Base-by-base conservation (phyloP, 164 flowering plant genomes). In the Houttuynia cordata region DNA sequence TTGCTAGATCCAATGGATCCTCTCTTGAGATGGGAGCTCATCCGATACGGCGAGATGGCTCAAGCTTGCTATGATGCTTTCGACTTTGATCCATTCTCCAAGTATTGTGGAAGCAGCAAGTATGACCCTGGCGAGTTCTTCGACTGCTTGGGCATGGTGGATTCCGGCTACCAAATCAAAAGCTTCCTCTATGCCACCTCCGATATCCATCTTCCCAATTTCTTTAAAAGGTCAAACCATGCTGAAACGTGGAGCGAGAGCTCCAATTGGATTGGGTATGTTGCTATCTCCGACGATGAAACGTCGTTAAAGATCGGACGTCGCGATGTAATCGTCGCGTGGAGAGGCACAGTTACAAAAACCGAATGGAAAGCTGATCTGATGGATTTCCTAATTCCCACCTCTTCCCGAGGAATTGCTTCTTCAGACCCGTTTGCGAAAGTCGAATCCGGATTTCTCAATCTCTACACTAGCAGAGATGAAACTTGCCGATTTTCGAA, bases 241-340 rank as follows among this genome's bases (percentile, higher is more conserved):
- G 66, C 75, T 54, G 73, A 69, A 8, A 75, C 81, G 0, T 87
- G 97, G 95, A 85, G 92, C 74, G 63, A 60, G n/a, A 78, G 83
- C 40, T 88, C 95, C 0, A 90, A 87, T 64, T 90, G 95, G 95
- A 85, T 87, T 80, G 97, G 95, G 37, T 90, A 85, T 67, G 78
- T 90, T 0, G 90, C 97, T 0, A 89, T 86, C 13, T 49, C 84
- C 18, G 79, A 83, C 51, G 81, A 75, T 15, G 75, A 74, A 0
- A 83, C 73, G 57, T 17, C 65, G 86, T 41, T 68, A 30, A 6
- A 30, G 2, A 30, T 85, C 0, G 97, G 97, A 8, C 75, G 97
- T 5, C 73, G 95, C 1, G 92, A 90, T 53, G 81, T 87, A 22
- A 70, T 81, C 13, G 57, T 90, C 3, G 80, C 91, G 0, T 90